These are phyloP conservation scores for Lentinula detonsa DNA, from an alignment of 768 basidiomycete genomes.

Conservation along the genomic window DNA sequence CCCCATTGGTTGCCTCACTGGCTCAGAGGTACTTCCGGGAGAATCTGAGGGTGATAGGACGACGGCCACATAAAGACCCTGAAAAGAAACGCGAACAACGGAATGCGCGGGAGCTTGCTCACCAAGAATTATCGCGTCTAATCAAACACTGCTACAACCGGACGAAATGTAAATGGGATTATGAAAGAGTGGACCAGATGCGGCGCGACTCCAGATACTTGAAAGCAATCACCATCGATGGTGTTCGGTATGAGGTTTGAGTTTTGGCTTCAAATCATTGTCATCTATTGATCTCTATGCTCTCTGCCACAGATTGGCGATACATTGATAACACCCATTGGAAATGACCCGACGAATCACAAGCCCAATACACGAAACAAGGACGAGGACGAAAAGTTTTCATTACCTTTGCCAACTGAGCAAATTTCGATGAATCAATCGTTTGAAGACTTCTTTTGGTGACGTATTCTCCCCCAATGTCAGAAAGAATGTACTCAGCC, in stretches of 20 bases:
- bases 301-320: conserved; percentile 48
- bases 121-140: not conserved
- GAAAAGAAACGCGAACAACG: conserved; percentile 20
- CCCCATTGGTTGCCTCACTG: conserved; percentile 48
- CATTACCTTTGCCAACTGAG: conserved; percentile 23
- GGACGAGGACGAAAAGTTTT: conserved; percentile 19
- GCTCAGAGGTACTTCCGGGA: conserved; percentile 50
- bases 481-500: not conserved
- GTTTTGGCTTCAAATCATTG: not conserved
- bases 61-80: conserved; percentile 25
- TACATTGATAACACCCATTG: conserved; percentile 45
- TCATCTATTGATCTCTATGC: conserved; percentile 1
- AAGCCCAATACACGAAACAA: conserved; percentile 17
- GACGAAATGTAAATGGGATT: conserved; percentile 19
- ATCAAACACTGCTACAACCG: not conserved
- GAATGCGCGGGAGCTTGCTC: conserved; percentile 3
- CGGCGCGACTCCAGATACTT: conserved; percentile 26
- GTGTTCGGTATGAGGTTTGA: conserved; percentile 36
- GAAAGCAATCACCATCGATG: conserved; percentile 36
- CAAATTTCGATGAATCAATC: conserved; percentile 31
- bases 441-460: conserved; percentile 62
- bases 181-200: conserved; percentile 27
- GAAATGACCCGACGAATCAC: not conserved
- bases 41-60: conserved; percentile 46
- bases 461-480: not conserved